Evolutionary conservation across 495 filamentous ascomycete species (phyloP).

Genomic region (Pseudotulostoma volvatum): DNA sequence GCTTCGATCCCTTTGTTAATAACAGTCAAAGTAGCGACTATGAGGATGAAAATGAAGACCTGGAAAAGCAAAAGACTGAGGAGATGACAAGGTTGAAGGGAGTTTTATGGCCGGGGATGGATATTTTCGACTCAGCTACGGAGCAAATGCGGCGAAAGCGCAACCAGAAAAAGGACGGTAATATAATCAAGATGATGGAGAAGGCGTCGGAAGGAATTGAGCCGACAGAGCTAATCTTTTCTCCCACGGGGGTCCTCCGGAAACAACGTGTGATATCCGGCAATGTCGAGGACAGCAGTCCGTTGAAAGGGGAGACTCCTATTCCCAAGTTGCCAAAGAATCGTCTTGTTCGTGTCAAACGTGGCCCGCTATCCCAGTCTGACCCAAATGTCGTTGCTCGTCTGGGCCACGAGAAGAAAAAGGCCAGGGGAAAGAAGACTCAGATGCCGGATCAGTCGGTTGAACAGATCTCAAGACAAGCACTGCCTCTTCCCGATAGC

Average conservation of each 20-base stretch:
- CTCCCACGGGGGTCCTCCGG: constrained; percentile 34
- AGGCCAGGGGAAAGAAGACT: constrained; percentile 8
- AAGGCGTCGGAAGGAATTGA: constrained; percentile 48
- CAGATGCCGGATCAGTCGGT: not conserved
- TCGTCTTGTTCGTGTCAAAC: constrained; percentile 15
- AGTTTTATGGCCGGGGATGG: constrained; percentile 68
- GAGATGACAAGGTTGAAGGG: constrained; percentile 50
- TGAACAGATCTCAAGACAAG: not conserved
- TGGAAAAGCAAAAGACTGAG: constrained; percentile 19
- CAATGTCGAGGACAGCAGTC: constrained; percentile 35
- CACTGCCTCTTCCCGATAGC: constrained; percentile 2
- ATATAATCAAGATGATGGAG: constrained; percentile 53
- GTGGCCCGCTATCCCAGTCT: constrained; percentile 10
- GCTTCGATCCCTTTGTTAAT: constrained; percentile 11
- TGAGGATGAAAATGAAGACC: not conserved
- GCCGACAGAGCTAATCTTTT: constrained; percentile 53
- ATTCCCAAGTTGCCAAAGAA: constrained; percentile 18
- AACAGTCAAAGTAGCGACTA: constrained; percentile 4
- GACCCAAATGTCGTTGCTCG: constrained; percentile 18
- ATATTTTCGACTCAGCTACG: constrained; percentile 71
- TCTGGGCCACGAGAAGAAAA: constrained; percentile 13
- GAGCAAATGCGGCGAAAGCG: constrained; percentile 59
- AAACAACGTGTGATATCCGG: constrained; percentile 41
- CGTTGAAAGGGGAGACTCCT: constrained; percentile 32
- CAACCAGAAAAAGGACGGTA: constrained; percentile 72